Percentiles rank a stretch among this genome's conserved stretches.
phyloP scores from a whole-genome alignment of 164 flowering plant genomes.

The Chloranthus sessilifolius region DNA sequence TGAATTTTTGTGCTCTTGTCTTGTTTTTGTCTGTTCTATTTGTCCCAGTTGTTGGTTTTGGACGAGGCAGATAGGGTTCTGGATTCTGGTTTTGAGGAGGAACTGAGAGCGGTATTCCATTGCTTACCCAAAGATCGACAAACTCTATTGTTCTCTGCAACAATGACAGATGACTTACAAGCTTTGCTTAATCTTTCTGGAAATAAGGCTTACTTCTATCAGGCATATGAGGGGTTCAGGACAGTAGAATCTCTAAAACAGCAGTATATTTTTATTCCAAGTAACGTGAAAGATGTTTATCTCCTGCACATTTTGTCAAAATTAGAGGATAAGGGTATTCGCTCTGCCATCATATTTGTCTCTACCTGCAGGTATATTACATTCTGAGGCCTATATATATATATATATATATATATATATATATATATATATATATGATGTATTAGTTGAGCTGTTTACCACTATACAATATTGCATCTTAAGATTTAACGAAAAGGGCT shows the following conservation, averaged over 20 bases:
- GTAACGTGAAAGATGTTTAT: slow-evolving; percentile 79
- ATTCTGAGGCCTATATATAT: too few relatives aligned
- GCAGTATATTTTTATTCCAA: slow-evolving; percentile 59
- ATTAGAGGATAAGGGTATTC: slow-evolving; percentile 68
- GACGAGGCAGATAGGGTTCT: slow-evolving; percentile 97
- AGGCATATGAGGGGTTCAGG: slow-evolving; percentile 84
- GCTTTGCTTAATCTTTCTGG: slow-evolving; percentile 73
- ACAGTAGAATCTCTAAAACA: slow-evolving; percentile 89
- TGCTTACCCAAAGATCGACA: slow-evolving; percentile 81
- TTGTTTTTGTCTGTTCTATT: slow-evolving; percentile 8
- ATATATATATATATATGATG: too few relatives aligned
- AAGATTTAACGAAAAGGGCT: too few relatives aligned
- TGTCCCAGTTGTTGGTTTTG: slow-evolving; percentile 74
- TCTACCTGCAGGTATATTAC: slow-evolving; percentile 72
- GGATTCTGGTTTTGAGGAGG: slow-evolving; percentile 90
- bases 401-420: too few relatives aligned
- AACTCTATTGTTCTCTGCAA: slow-evolving; percentile 88
- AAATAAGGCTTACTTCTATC: slow-evolving; percentile 78
- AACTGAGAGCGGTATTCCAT: slow-evolving; percentile 63
- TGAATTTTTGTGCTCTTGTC: too few relatives aligned
- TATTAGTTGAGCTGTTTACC: too few relatives aligned
- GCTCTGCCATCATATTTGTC: slow-evolving; percentile 85
- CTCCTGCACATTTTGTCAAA: slow-evolving; percentile 64
- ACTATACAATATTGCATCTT: too few relatives aligned
- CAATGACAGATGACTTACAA: slow-evolving; percentile 72